Conservation (phyloP, 2,329 filamentous ascomycete genomes). For the Ascochyta pisi region DNA sequence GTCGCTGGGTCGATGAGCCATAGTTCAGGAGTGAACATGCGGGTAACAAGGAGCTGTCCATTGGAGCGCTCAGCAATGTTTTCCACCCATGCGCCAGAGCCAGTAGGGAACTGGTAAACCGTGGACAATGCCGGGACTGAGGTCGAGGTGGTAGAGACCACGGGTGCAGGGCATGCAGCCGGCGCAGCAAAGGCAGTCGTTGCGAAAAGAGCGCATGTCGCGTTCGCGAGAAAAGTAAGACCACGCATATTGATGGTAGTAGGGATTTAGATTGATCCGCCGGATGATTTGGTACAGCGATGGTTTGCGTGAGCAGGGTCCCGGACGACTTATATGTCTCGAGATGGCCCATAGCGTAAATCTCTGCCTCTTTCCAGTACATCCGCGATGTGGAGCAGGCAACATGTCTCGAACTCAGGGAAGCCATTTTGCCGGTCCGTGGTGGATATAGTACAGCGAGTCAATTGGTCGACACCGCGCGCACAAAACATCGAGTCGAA, state of each 20-base stretch:
- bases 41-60: constrained; percentile 17
- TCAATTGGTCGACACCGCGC: constrained; percentile 8
- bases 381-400: constrained; percentile 13
- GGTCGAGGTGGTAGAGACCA: not conserved
- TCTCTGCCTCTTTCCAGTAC: constrained; percentile 12
- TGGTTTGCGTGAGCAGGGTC: constrained; percentile 6
- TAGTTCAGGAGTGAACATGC: constrained; percentile 19
- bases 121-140: constrained; percentile 6
- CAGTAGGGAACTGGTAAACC: constrained; percentile 13
- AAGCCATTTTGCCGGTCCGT: constrained; percentile 4
- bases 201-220: constrained; percentile 12
- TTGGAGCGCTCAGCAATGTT: constrained; percentile 18
- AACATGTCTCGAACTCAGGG: constrained; percentile 10
- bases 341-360: constrained; percentile 6
- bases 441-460: not conserved
- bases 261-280: not conserved
- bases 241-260: constrained; percentile 13
- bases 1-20: constrained; percentile 15
- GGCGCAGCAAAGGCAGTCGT: constrained; percentile 5
- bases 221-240: constrained; percentile 6
- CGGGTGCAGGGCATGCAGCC: constrained; percentile 5
- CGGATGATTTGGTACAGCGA: constrained; percentile 7
- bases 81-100: constrained; percentile 16
- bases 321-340: constrained; percentile 6
- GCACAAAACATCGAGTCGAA: constrained; percentile 8